phyloP scores from a whole-genome alignment of 805 yeast species.

The Zygoascus bituminiphila region DNA sequence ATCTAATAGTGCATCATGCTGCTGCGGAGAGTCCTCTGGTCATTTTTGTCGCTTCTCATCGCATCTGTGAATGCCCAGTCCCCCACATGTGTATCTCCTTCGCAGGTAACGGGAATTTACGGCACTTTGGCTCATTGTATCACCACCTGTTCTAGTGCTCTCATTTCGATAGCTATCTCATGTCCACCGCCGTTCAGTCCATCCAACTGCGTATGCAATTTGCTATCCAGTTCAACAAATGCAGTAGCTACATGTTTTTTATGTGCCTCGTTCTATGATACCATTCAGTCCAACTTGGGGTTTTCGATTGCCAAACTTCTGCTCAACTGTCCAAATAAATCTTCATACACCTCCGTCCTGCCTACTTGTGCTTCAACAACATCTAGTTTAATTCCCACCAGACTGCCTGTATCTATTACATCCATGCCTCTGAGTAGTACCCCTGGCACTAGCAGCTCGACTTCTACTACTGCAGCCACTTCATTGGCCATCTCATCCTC shows the following conservation, averaged over 20 bases:
- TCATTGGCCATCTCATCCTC: background rate
- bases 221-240: background rate
- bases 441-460: too few relatives aligned
- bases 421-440: too few relatives aligned
- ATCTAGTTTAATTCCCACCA: background rate
- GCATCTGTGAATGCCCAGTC: too few relatives aligned
- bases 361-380: background rate
- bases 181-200: background rate
- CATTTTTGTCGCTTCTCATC: too few relatives aligned
- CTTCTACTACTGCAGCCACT: background rate
- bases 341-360: background rate
- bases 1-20: too few relatives aligned
- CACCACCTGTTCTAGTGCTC: conserved; percentile 8
- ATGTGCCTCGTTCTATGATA: background rate
- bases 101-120: conserved; percentile 6
- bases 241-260: background rate
- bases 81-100: conserved; percentile 5
- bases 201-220: background rate
- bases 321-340: background rate
- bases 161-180: background rate
- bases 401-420: too few relatives aligned
- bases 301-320: background rate
- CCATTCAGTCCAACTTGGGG: background rate
- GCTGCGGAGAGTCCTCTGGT: too few relatives aligned
- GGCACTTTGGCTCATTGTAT: conserved; percentile 11